Conservation (phyloP, 257 asterid genomes). For the Solanum paucissectum region DNA sequence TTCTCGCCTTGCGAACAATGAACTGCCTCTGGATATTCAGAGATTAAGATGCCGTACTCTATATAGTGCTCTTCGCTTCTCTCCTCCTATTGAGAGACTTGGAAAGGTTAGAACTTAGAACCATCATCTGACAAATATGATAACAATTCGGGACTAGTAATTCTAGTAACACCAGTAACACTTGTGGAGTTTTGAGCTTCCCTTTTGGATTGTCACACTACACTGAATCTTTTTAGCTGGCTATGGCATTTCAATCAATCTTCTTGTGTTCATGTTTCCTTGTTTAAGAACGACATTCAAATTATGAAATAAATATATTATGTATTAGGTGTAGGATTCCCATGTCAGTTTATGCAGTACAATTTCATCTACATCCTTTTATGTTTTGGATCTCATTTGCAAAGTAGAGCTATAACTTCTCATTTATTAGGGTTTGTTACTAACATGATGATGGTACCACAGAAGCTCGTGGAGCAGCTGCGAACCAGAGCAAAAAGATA, state of each 20-base stretch:
- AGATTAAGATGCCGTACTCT: constrained; percentile 92
- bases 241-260: not conserved
- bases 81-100: constrained; percentile 65
- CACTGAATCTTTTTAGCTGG: not conserved
- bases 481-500: constrained; percentile 59
- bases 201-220: not conserved
- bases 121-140: not conserved
- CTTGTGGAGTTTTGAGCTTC: not conserved
- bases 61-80: constrained; percentile 75
- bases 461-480: constrained; percentile 93
- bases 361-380: not conserved
- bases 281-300: not conserved
- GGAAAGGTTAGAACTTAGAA: constrained; percentile 72
- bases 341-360: not conserved
- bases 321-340: not conserved
- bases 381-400: constrained; percentile 32
- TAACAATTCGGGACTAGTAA: not conserved
- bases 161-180: not conserved
- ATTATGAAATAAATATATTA: not conserved
- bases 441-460: constrained; percentile 78
- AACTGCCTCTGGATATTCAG: constrained; percentile 88
- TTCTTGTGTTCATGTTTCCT: not conserved
- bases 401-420: constrained; percentile 53
- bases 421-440: constrained; percentile 67
- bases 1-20: constrained; percentile 94